Conservation (phyloP, 2,329 filamentous ascomycete genomes). For the Davidsoniella virescens region DNA sequence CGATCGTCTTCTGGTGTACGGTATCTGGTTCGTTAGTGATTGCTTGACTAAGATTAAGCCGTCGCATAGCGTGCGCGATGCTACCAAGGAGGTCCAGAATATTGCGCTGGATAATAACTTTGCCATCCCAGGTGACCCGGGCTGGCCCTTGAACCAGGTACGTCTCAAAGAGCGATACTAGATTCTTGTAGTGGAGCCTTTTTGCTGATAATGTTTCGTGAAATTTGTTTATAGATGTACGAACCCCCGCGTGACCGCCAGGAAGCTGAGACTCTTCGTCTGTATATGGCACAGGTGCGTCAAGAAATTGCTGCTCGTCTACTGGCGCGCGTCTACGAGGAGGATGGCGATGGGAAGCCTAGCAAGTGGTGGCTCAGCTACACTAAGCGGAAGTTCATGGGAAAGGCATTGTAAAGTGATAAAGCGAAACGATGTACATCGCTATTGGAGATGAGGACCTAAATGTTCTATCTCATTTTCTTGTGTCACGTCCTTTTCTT, state of each 20-base stretch:
- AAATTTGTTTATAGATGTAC: conserved; percentile 45
- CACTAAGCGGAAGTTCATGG: conserved; percentile 99
- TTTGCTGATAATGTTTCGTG: background rate
- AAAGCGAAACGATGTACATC: background rate
- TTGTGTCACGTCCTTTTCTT: background rate
- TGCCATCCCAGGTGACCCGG: conserved; percentile 82
- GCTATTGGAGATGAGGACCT: conserved; percentile 5
- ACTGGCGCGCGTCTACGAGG: conserved; percentile 73
- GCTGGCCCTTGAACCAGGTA: conserved; percentile 82
- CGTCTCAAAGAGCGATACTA: conserved; percentile 14
- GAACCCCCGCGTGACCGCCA: conserved; percentile 75
- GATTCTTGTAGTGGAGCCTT: background rate
- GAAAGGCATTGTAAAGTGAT: conserved; percentile 55
- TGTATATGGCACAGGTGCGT: conserved; percentile 83
- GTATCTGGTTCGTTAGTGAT: conserved; percentile 87
- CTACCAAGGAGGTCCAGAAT: conserved; percentile 67
- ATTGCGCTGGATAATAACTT: conserved; percentile 86
- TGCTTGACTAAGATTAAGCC: conserved; percentile 78
- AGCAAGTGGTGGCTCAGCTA: conserved; percentile 97
- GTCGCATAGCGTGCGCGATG: conserved; percentile 41
- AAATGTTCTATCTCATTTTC: conserved; percentile 11
- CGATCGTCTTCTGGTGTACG: conserved; percentile 88
- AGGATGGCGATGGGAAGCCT: conserved; percentile 51
- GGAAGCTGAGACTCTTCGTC: conserved; percentile 72
- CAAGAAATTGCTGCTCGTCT: conserved; percentile 78